phyloP scores from a whole-genome alignment of 495 filamentous ascomycete genomes.

The Tuber calosporum region DNA sequence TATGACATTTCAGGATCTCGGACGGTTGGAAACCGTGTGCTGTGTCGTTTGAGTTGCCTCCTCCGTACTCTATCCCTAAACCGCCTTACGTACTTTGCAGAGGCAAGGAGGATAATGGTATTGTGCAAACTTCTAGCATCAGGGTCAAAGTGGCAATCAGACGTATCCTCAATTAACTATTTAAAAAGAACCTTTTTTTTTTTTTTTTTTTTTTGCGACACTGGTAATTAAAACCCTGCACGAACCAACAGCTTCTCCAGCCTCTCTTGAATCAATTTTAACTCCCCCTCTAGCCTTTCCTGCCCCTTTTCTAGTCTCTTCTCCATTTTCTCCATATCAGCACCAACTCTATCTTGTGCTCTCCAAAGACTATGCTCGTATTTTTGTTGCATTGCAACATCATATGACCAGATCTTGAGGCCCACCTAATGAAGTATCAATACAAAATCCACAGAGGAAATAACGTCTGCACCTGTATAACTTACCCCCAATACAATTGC shows the following conservation, averaged over 20 bases:
- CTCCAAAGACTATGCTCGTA: not conserved
- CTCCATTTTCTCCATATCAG: not conserved
- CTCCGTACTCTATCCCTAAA: no score
- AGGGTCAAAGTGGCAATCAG: not conserved
- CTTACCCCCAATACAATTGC: not conserved
- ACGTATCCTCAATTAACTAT: not conserved
- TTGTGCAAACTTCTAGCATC: not conserved
- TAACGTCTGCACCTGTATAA: not conserved
- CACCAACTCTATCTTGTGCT: not conserved
- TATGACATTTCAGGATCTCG: not conserved
- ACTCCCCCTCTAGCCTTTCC: not conserved
- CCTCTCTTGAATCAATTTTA: not conserved
- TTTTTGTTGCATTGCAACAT: not conserved
- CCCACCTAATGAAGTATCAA: not conserved
- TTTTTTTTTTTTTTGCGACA: not conserved
- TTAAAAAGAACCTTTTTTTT: not conserved
- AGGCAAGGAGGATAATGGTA: no score
- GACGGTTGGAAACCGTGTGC: not conserved
- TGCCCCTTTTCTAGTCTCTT: not conserved
- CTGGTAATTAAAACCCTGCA: not conserved
- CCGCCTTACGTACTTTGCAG: no score
- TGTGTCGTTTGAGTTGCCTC: not conserved
- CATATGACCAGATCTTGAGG: not conserved
- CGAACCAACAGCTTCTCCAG: not conserved
- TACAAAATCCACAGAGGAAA: not conserved